These are phyloP conservation scores for Elsinoe ampelina DNA, from an alignment of 2,329 filamentous ascomycete species.

Conservation along the genomic window DNA sequence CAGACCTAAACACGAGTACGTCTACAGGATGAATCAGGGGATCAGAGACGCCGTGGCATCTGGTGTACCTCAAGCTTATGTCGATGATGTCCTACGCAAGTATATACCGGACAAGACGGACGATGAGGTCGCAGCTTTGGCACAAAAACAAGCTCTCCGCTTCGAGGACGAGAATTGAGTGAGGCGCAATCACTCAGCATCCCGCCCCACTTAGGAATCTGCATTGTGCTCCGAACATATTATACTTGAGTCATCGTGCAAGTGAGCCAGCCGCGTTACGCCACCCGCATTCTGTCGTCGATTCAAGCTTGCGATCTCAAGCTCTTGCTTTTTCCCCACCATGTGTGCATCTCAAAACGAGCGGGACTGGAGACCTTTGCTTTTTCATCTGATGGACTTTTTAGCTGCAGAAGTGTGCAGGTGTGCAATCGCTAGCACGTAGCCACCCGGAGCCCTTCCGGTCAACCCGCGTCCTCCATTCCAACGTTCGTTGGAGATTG, in stretches of 20 bases:
- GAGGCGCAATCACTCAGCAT: neutral
- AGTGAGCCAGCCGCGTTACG: no score
- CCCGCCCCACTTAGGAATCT: no score
- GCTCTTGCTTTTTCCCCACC: no score
- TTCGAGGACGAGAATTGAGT: slow-evolving; percentile 21
- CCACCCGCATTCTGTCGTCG: no score
- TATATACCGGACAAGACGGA: slow-evolving; percentile 35
- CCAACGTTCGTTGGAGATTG: neutral
- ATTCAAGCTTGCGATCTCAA: no score
- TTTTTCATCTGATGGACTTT: no score
- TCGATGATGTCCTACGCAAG: slow-evolving; percentile 44
- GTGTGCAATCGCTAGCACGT: neutral
- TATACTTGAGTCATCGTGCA: no score
- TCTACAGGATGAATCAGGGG: slow-evolving; percentile 54
- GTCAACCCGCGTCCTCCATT: neutral
- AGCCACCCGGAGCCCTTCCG: neutral
- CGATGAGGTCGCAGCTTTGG: slow-evolving; percentile 23
- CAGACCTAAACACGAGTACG: slow-evolving; percentile 48
- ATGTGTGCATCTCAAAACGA: no score
- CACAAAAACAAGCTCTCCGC: slow-evolving; percentile 29
- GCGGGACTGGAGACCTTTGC: no score
- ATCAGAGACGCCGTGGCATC: slow-evolving; percentile 48
- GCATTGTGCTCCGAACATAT: neutral
- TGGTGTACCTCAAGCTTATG: slow-evolving; percentile 49
- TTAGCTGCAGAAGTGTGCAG: no score